A percentile compares a stretch with the other conserved stretches of the same genome.
These are phyloP conservation scores for Diaporthe capsici DNA, from an alignment of 2,329 filamentous ascomycete species.

Conservation along the genomic window DNA sequence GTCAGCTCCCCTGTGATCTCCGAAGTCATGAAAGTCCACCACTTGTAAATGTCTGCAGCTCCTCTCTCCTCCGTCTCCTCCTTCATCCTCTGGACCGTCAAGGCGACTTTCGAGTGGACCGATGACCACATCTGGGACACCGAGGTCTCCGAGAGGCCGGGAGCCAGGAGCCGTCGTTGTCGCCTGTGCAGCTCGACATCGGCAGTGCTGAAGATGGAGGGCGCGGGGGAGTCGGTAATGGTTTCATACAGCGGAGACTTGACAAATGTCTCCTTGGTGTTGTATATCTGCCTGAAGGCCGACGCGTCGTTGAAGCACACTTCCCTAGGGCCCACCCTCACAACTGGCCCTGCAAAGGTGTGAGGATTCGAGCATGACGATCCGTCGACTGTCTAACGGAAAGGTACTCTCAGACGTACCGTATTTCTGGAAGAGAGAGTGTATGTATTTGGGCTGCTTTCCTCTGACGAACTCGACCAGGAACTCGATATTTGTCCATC, in stretches of 20 bases:
- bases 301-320: conserved; percentile 47
- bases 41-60: conserved; percentile 63
- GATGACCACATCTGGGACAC: conserved; percentile 50
- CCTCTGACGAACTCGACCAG: conserved; percentile 41
- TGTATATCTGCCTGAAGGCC: conserved; percentile 47
- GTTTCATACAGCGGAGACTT: conserved; percentile 47
- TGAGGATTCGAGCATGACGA: neutral
- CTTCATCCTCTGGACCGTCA: conserved; percentile 60
- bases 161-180: conserved; percentile 58
- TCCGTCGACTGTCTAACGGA: neutral
- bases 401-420: conserved; percentile 16
- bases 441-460: conserved; percentile 44
- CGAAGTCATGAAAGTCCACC: conserved; percentile 67
- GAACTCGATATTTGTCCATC: conserved; percentile 44
- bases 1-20: conserved; percentile 67
- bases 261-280: conserved; percentile 47
- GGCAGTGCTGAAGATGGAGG: conserved; percentile 57
- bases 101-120: conserved; percentile 54
- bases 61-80: conserved; percentile 57
- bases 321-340: conserved; percentile 46
- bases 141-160: conserved; percentile 54
- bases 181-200: conserved; percentile 56
- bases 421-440: conserved; percentile 47
- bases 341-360: conserved; percentile 43
- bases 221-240: conserved; percentile 35